A percentile compares a stretch with the other conserved stretches of the same genome.
Evolutionary conservation across 2,329 filamentous ascomycete species (phyloP).

Genomic region (Xylaria sp.): DNA sequence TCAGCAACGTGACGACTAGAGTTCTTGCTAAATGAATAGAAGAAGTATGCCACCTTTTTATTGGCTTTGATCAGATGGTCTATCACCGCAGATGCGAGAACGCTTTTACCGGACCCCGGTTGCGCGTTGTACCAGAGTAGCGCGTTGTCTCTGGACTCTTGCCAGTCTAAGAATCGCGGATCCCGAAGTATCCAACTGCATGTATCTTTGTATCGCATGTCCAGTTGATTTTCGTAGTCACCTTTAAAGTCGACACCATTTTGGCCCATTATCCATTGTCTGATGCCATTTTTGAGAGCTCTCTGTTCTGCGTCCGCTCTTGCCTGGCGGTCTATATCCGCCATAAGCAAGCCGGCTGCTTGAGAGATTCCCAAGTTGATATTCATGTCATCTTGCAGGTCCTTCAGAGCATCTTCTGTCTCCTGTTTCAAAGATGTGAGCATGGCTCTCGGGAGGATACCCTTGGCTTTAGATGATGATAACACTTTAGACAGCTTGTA

Average conservation of each 20-base stretch:
- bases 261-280: constrained; percentile 30
- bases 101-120: constrained; percentile 36
- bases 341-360: constrained; percentile 15
- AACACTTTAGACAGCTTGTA: constrained; percentile 31
- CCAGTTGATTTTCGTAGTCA: constrained; percentile 22
- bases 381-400: constrained; percentile 31
- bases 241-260: constrained; percentile 24
- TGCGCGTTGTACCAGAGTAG: constrained; percentile 33
- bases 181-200: constrained; percentile 26
- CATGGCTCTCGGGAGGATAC: constrained; percentile 20
- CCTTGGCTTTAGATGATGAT: constrained; percentile 21
- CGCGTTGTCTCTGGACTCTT: constrained; percentile 28
- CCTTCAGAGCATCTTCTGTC: constrained; percentile 27
- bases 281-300: constrained; percentile 20
- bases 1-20: constrained; percentile 16
- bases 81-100: constrained; percentile 29
- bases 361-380: constrained; percentile 31
- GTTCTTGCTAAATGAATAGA: constrained; percentile 30
- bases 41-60: constrained; percentile 33
- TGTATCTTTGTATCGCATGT: constrained; percentile 26
- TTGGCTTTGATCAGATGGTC: constrained; percentile 12
- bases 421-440: constrained; percentile 27
- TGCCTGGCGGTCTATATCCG: constrained; percentile 22
- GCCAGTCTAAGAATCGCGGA: constrained; percentile 27
- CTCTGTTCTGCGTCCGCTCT: constrained; percentile 20